phyloP scores from a whole-genome alignment of 306 rosid species.

The Oemleria cerasiformis region DNA sequence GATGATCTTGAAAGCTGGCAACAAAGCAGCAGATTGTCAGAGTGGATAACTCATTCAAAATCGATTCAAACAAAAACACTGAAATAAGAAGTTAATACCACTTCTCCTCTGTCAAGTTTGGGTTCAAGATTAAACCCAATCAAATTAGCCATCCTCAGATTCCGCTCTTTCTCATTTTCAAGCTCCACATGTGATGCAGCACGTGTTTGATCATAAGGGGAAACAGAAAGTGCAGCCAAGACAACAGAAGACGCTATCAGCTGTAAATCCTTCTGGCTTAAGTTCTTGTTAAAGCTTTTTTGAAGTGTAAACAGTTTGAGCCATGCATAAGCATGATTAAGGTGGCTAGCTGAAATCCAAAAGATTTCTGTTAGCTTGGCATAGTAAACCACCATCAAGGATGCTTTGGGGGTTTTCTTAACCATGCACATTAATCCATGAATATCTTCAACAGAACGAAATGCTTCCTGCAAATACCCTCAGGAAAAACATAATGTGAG shows the following conservation, averaged over 20 bases:
- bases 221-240: slow-evolving; percentile 85
- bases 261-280: slow-evolving; percentile 95
- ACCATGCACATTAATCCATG: slow-evolving; percentile 97
- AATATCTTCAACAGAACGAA: slow-evolving; percentile 91
- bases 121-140: slow-evolving; percentile 87
- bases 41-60: background rate
- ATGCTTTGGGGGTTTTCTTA: slow-evolving; percentile 89
- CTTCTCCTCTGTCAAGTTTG: slow-evolving; percentile 81
- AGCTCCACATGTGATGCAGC: slow-evolving; percentile 82
- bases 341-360: slow-evolving; percentile 84
- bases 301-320: slow-evolving; percentile 84
- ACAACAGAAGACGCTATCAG: slow-evolving; percentile 96
- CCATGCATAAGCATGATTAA: slow-evolving; percentile 96
- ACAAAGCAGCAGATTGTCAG: slow-evolving; percentile 25
- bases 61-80: slow-evolving; percentile 1
- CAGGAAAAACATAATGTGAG: background rate
- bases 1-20: slow-evolving; percentile 79
- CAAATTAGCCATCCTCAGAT: slow-evolving; percentile 85
- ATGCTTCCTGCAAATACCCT: slow-evolving; percentile 76
- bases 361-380: slow-evolving; percentile 88
- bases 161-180: slow-evolving; percentile 88
- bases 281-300: slow-evolving; percentile 87
- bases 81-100: slow-evolving; percentile 47
- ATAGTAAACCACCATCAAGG: slow-evolving; percentile 95
- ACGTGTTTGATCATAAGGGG: slow-evolving; percentile 68